Evolutionary conservation across 2,329 filamentous ascomycete species (phyloP).

Genomic region (Thelonectria discophora): DNA sequence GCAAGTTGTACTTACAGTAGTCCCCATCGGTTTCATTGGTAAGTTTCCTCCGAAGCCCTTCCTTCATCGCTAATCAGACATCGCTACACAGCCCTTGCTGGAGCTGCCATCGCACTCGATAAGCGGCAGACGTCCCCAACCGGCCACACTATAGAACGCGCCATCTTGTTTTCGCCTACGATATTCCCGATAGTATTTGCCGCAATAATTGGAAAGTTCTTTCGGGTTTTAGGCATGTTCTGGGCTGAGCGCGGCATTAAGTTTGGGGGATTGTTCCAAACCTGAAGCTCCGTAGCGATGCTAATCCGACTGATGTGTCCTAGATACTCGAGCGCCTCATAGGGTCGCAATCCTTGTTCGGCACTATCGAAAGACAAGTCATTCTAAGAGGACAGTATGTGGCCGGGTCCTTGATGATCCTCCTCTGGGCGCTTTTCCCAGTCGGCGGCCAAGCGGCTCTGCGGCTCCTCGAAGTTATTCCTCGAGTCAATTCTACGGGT

Average conservation of each 20-base stretch:
- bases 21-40: slow-evolving; percentile 3
- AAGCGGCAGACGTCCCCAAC: neutral
- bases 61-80: neutral
- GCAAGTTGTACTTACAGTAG: neutral
- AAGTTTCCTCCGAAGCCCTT: too few relatives aligned
- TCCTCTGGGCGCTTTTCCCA: slow-evolving; percentile 11
- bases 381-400: slow-evolving; percentile 12
- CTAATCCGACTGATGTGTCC: neutral
- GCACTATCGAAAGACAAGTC: neutral
- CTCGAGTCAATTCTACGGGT: neutral
- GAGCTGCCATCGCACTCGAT: neutral
- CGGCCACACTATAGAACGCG: neutral
- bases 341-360: slow-evolving; percentile 1
- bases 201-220: slow-evolving; percentile 11
- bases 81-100: slow-evolving; percentile 2
- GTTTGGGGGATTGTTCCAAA: neutral
- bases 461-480: slow-evolving; percentile 2
- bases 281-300: neutral
- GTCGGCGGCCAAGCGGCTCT: slow-evolving; percentile 13
- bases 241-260: slow-evolving; percentile 17
- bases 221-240: slow-evolving; percentile 7
- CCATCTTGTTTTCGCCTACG: slow-evolving; percentile 7
- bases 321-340: slow-evolving; percentile 10
- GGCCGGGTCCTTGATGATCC: slow-evolving; percentile 6
- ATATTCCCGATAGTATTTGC: slow-evolving; percentile 17